phyloP scores from a whole-genome alignment of 2,329 filamentous ascomycete species.

The Escovopsis sp. region DNA sequence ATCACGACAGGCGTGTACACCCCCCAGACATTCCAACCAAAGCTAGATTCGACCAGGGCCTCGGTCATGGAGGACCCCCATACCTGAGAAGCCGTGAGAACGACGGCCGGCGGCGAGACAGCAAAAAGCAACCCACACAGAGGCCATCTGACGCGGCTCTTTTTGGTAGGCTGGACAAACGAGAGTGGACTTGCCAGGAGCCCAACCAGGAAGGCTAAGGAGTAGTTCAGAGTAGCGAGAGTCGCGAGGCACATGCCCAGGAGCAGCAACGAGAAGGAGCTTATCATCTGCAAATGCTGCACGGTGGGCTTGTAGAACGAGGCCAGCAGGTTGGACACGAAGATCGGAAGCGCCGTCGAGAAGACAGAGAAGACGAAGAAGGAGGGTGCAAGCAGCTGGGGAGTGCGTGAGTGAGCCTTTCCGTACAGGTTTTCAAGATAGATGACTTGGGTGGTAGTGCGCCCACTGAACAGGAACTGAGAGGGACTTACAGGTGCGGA shows the following conservation, averaged over 20 bases:
- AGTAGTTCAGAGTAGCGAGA: constrained; percentile 92
- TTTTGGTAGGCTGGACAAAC: constrained; percentile 44
- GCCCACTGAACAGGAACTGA: no score
- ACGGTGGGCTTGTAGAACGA: constrained; percentile 35
- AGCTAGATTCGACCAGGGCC: constrained; percentile 57
- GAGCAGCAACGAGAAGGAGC: constrained; percentile 83
- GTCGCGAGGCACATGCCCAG: constrained; percentile 85
- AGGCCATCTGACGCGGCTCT: constrained; percentile 22
- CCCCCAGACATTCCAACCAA: constrained; percentile 80
- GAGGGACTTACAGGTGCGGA: constrained; percentile 45
- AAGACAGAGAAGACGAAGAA: constrained; percentile 42
- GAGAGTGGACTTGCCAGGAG: constrained; percentile 62
- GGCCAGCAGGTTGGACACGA: constrained; percentile 40
- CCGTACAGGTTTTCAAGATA: background rate
- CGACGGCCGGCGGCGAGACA: constrained; percentile 46
- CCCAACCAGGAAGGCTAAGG: constrained; percentile 71
- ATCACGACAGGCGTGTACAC: constrained; percentile 79
- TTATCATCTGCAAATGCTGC: constrained; percentile 65
- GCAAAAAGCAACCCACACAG: constrained; percentile 39
- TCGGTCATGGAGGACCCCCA: constrained; percentile 30
- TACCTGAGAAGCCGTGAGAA: constrained; percentile 28
- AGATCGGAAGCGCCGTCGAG: constrained; percentile 40
- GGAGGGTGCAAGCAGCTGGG: constrained; percentile 32
- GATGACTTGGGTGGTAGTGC: no score
- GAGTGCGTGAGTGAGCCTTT: background rate